Base-by-base conservation (phyloP, 2,329 filamentous ascomycete species). In the Cladosporium sphaerospermum region DNA sequence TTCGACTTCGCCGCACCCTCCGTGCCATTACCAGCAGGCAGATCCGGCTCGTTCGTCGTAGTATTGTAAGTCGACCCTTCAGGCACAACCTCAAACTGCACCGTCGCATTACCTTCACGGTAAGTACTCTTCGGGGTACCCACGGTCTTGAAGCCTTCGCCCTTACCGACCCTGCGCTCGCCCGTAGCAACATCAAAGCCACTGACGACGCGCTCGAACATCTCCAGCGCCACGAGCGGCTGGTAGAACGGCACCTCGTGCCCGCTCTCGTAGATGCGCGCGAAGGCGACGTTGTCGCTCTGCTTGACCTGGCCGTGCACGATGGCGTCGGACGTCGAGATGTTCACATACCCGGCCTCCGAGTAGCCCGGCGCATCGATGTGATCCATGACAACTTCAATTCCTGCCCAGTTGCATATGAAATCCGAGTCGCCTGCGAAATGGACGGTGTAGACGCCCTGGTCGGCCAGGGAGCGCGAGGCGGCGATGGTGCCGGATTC, bases 221-320 rank as follows among this genome's bases (percentile, higher is more conserved):
- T 69, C 56, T 74, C 72, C 10, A 79, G 65, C 7, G 77, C 65
- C 10, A 71, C 73, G 3, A 59, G 16, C 32, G 75, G 66, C 3
- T 80, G 78, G 62, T 81, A 81, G 62, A 79, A 80, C 0, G 78
- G 78, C 1, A 77, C 75, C 61, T 75, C 72, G 51, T 78, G 75
- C 3, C 75, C 75, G 7, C 68, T 67, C 54, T 78, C 73, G 62
- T 75, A 78, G 57, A 80, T 69, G 19, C 78, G 69, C 6, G 73
- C 69, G 62, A 79, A 78, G 43, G 71, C 73, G 64, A 75, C 79
- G 52, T 72, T 71, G 13, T 71, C 77, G 4, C 72, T 68, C 63
- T 81, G 78, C 63, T 73, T 75, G 16, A 77, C 75, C 59, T 79
- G 75, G 6, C 76, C 78, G 62, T 80, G 76, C 9, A 76, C 72